Evolutionary conservation across 2,329 filamentous ascomycete genomes (phyloP).

Genomic region (Ceratocystis variospora): DNA sequence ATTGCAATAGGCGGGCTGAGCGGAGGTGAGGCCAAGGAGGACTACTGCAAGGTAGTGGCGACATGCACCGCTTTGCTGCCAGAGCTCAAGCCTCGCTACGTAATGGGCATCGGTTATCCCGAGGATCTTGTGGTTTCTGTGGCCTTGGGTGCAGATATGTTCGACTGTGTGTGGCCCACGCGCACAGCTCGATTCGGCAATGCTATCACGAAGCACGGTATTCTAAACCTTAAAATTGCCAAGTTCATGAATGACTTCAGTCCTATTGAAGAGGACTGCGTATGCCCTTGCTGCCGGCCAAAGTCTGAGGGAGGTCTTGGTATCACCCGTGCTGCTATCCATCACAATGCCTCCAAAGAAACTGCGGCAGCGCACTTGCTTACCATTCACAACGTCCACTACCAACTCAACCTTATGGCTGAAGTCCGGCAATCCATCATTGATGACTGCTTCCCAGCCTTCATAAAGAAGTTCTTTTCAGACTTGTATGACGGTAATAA

Average conservation of each 20-base stretch:
- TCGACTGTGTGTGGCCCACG: slow-evolving; percentile 98
- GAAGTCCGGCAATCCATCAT: slow-evolving; percentile 63
- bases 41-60: slow-evolving; percentile 81
- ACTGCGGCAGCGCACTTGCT: slow-evolving; percentile 75
- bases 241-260: slow-evolving; percentile 66
- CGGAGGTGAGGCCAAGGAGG: slow-evolving; percentile 84
- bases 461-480: slow-evolving; percentile 64
- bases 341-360: slow-evolving; percentile 88
- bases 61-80: slow-evolving; percentile 77
- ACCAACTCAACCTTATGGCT: slow-evolving; percentile 74
- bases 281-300: slow-evolving; percentile 62
- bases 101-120: slow-evolving; percentile 97
- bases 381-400: slow-evolving; percentile 93
- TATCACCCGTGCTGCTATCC: slow-evolving; percentile 75
- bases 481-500: slow-evolving; percentile 45
- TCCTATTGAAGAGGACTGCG: slow-evolving; percentile 71
- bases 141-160: slow-evolving; percentile 95
- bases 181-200: slow-evolving; percentile 93
- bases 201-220: slow-evolving; percentile 66
- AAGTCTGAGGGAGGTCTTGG: slow-evolving; percentile 56
- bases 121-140: slow-evolving; percentile 91
- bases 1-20: slow-evolving; percentile 93
- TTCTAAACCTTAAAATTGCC: slow-evolving; percentile 71
- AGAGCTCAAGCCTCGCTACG: slow-evolving; percentile 87
- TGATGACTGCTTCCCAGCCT: slow-evolving; percentile 65